Percentiles rank a stretch among this genome's conserved stretches.
These are phyloP conservation scores for Friedmanniomyces simplex DNA, from an alignment of 495 filamentous ascomycete species.

Conservation along the genomic window DNA sequence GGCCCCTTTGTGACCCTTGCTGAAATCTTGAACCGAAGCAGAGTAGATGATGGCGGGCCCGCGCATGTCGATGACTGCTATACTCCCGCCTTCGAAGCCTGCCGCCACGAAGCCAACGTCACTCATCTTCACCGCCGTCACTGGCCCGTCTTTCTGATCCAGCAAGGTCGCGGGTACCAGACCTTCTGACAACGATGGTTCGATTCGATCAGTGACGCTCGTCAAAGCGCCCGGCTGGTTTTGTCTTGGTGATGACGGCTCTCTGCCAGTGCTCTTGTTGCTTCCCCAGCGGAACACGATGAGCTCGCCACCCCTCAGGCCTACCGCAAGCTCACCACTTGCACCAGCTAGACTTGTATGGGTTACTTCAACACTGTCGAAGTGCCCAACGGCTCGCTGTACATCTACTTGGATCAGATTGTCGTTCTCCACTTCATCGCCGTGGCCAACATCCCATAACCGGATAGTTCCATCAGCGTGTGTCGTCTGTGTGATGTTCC, in stretches of 20 bases:
- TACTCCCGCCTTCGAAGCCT: conserved; percentile 67
- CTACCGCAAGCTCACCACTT: conserved; percentile 75
- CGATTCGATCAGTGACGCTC: conserved; percentile 60
- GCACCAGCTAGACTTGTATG: conserved; percentile 63
- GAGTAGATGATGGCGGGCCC: conserved; percentile 82
- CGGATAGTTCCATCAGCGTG: conserved; percentile 81
- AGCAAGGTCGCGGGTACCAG: conserved; percentile 70
- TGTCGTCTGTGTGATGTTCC: conserved; percentile 70
- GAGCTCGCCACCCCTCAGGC: conserved; percentile 69
- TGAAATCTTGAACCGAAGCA: conserved; percentile 53
- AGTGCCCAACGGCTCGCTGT: conserved; percentile 67
- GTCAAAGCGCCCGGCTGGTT: conserved; percentile 50
- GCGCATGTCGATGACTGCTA: conserved; percentile 75
- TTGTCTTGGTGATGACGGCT: conserved; percentile 42
- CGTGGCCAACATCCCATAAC: conserved; percentile 83
- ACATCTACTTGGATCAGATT: conserved; percentile 75
- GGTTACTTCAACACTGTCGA: conserved; percentile 65
- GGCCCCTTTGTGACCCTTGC: conserved; percentile 56
- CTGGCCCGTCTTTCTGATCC: conserved; percentile 66
- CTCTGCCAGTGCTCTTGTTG: conserved; percentile 51
- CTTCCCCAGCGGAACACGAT: conserved; percentile 78
- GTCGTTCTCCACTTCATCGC: conserved; percentile 85
- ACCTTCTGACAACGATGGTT: conserved; percentile 72
- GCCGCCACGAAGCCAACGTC: conserved; percentile 85
- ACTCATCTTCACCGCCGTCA: conserved; percentile 69